These are phyloP conservation scores for Cicer cuneatum DNA, from an alignment of 306 rosid species.

Conservation along the genomic window DNA sequence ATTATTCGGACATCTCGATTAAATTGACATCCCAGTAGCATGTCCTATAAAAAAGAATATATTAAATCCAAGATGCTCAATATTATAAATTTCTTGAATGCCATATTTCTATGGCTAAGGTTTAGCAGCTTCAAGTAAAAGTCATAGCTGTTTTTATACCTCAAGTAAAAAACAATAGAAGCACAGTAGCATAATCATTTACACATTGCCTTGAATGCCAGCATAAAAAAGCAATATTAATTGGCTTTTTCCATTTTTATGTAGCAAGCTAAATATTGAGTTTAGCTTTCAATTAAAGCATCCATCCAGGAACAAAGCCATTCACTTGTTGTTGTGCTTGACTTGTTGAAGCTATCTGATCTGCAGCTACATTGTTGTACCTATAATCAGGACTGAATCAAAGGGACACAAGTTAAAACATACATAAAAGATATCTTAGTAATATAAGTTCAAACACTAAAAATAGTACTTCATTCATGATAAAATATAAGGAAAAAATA, in stretches of 20 bases:
- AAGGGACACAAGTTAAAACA: neutral
- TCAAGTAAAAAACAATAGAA: conserved; percentile 36
- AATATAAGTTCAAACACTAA: neutral
- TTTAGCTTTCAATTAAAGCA: conserved; percentile 66
- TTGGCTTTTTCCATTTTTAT: conserved; percentile 29
- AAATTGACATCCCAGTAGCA: no score
- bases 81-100: conserved; percentile 46
- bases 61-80: conserved; percentile 15
- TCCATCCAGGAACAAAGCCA: conserved; percentile 91
- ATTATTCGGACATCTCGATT: no score
- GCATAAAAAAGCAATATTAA: conserved; percentile 35
- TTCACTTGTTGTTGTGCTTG: conserved; percentile 76
- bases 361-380: conserved; percentile 60
- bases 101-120: conserved; percentile 47
- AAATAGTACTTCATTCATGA: neutral
- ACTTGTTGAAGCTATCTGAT: conserved; percentile 67
- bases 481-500: no score
- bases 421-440: neutral
- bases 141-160: conserved; percentile 50
- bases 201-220: conserved; percentile 39
- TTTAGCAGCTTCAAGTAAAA: conserved; percentile 44
- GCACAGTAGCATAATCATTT: conserved; percentile 34
- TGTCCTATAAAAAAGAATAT: neutral
- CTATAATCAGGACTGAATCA: conserved; percentile 53
- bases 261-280: conserved; percentile 19